Evolutionary conservation across 306 rosid genomes (phyloP).

Genomic region (Rosa multiflora): DNA sequence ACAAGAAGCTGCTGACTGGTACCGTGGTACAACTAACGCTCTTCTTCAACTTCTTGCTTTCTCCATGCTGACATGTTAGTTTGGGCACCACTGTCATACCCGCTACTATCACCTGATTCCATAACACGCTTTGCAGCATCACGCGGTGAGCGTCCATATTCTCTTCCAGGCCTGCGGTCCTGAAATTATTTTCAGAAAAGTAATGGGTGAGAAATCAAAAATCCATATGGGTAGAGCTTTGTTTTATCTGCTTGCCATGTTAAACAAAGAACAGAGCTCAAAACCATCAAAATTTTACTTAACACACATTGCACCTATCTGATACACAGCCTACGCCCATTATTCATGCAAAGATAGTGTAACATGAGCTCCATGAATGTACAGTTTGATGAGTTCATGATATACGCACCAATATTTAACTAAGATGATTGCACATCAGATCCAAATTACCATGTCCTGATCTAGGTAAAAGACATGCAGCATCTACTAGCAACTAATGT

Average conservation of each 20-base stretch:
- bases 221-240: background rate
- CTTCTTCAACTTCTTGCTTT: conserved; percentile 48
- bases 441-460: background rate
- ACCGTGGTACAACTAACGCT: conserved; percentile 9
- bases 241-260: background rate
- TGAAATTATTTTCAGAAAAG: conserved; percentile 23
- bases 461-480: background rate
- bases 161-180: conserved; percentile 55
- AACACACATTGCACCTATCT: background rate
- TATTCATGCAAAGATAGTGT: background rate
- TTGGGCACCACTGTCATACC: conserved; percentile 59
- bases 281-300: background rate
- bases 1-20: conserved; percentile 7
- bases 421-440: background rate
- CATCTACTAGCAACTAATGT: background rate
- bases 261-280: background rate
- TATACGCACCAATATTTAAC: background rate
- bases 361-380: background rate
- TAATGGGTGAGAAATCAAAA: conserved; percentile 7
- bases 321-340: background rate
- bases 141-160: conserved; percentile 36
- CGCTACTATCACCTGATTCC: conserved; percentile 62
- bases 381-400: background rate
- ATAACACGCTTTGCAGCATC: conserved; percentile 34
- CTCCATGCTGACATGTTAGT: conserved; percentile 32